Conservation (phyloP, 306 rosid genomes). For the Crataegus laevigata region DNA sequence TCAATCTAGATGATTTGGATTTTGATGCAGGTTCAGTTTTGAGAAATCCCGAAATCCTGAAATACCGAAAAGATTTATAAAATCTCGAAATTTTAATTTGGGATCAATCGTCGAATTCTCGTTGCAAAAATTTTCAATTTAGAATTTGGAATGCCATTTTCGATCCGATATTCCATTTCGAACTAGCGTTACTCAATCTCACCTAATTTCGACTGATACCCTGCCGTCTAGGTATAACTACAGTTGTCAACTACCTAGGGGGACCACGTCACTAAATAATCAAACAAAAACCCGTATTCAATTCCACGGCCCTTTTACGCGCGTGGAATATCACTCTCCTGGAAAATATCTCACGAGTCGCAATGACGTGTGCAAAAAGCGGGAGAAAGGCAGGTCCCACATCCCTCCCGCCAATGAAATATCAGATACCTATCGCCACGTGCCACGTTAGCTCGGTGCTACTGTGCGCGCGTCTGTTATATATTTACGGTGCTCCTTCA, state of each 20-base stretch:
- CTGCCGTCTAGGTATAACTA: conserved; percentile 2
- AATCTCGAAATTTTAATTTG: too few relatives aligned
- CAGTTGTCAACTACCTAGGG: conserved; percentile 4
- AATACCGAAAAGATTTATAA: too few relatives aligned
- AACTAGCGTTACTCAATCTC: too few relatives aligned
- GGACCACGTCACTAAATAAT: conserved; percentile 19
- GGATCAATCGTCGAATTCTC: too few relatives aligned
- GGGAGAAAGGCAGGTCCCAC: conserved; percentile 21
- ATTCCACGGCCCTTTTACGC: conserved; percentile 15
- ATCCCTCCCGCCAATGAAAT: conserved; percentile 11
- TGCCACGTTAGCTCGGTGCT: conserved; percentile 29
- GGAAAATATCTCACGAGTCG: conserved; percentile 38
- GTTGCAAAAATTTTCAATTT: rapidly evolving
- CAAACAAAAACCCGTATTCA: too few relatives aligned
- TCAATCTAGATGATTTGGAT: too few relatives aligned
- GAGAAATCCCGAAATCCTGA: too few relatives aligned
- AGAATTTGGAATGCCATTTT: too few relatives aligned
- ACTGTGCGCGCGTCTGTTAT: conserved; percentile 26
- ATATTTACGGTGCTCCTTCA: conserved; percentile 24
- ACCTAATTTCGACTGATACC: background rate
- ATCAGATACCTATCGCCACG: background rate
- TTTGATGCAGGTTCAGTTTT: too few relatives aligned
- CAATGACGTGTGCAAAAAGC: conserved; percentile 36
- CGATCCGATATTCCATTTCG: rapidly evolving
- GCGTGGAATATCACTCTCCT: conserved; percentile 11